Conservation (phyloP, 345 rosid species). For the Eutrema heterophyllum region DNA sequence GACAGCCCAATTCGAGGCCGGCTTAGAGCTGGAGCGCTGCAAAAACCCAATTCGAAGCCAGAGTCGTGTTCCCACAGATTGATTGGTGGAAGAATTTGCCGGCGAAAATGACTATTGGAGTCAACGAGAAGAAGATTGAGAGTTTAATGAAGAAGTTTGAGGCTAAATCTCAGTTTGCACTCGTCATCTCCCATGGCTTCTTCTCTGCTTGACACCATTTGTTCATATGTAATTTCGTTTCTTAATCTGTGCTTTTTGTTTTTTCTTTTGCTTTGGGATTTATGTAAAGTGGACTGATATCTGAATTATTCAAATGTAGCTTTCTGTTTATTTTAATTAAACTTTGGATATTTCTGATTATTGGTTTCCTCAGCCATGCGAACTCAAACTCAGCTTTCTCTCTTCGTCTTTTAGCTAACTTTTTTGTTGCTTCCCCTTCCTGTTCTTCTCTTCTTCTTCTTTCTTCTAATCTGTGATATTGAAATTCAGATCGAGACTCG, state of each 20-base stretch:
- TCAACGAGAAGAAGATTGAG: conserved; percentile 22
- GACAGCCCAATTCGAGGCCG: no score
- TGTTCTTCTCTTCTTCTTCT: background rate
- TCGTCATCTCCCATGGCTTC: conserved; percentile 21
- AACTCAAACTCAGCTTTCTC: conserved; percentile 14
- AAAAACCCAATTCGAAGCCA: no score
- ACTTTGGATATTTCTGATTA: background rate
- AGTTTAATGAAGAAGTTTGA: conserved; percentile 23
- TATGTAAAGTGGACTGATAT: background rate
- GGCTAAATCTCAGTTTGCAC: conserved; percentile 24
- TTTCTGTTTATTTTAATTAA: background rate
- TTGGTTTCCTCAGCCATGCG: conserved; percentile 31
- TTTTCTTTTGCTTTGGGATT: no score
- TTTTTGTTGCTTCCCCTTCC: background rate
- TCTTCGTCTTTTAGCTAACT: conserved; percentile 12
- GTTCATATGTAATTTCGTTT: conserved; percentile 1
- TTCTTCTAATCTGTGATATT: background rate
- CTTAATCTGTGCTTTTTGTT: background rate
- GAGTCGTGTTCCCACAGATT: no score
- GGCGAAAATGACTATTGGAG: conserved; percentile 13
- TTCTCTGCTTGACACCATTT: conserved; percentile 25
- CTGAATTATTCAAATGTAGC: conserved; percentile 11
- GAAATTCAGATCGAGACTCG: conserved; percentile 14
- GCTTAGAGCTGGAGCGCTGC: no score
- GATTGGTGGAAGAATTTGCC: conserved; percentile 14